Evolutionary conservation across 345 rosid species (phyloP).

Genomic region (Eucalyptus cloeziana): DNA sequence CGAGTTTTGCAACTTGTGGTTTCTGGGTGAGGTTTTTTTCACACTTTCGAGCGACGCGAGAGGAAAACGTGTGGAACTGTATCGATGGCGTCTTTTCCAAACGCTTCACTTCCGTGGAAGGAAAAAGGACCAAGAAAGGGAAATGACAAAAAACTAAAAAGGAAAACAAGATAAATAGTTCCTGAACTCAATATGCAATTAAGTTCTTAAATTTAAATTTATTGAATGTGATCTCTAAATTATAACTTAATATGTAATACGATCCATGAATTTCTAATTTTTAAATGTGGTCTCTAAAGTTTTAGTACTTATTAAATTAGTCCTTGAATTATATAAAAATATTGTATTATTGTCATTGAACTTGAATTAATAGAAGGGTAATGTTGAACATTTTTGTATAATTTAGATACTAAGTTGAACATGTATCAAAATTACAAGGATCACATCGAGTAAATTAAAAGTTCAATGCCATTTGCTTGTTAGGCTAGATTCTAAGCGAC

Average conservation of each 20-base stretch:
- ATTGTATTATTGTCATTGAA: too few species aligned
- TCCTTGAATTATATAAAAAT: too few species aligned
- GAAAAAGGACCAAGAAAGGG: not conserved
- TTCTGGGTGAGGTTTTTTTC: not conserved
- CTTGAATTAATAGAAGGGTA: too few species aligned
- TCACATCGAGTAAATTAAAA: not conserved
- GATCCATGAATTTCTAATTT: too few species aligned
- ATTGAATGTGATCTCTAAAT: accelerated
- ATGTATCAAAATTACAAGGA: accelerated
- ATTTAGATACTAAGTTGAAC: too few species aligned
- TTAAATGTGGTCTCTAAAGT: accelerated
- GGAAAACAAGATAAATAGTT: too few species aligned
- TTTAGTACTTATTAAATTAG: too few species aligned
- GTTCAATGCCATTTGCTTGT: accelerated
- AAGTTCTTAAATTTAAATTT: too few species aligned
- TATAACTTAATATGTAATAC: too few species aligned
- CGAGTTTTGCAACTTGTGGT: not conserved
- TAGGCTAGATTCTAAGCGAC: accelerated
- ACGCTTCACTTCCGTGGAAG: not conserved
- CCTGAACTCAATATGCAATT: accelerated
- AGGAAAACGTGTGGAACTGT: not conserved
- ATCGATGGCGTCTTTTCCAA: not conserved
- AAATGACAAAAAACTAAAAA: not conserved
- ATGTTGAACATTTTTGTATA: accelerated
- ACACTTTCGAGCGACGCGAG: not conserved